Base-by-base conservation (phyloP, 441 rosid genomes). In the Melastoma candidum region DNA sequence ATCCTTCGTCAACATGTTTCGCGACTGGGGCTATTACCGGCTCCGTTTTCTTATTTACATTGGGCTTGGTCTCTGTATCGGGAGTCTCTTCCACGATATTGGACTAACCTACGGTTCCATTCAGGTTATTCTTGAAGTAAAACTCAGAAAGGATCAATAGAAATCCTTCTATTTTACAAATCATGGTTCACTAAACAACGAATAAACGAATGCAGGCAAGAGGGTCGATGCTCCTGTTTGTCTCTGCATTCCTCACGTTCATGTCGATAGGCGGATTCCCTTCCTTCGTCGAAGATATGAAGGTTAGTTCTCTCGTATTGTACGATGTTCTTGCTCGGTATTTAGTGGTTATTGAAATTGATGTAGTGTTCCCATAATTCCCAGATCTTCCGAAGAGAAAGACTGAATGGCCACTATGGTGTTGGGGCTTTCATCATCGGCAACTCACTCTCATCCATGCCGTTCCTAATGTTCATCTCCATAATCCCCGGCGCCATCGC, bases 261-360 rank as follows among this genome's bases (percentile, higher is more conserved):
- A 61, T 61, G 65, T 14, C 65, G 2, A 61, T 61, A 8, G 65
- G 65, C 22, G 65, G 65, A 55, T 61, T 61, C 14, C 65, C 65
- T 26, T 61, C 65, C 27, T 61, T 61, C 11, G 59, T 61, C 26
- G 65, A 53, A 47, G 65, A 61, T 54, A 61, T 61, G 65, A 61
- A 61, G 53, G 64, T 60, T 7, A 11, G 11, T 9, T 22, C 14
- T 25, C 7, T 12, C 10, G 9, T 13, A 17, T 10, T 29, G 10
- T 45, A 29, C 36, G 5, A 3, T 3, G 36, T 29, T 7, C 36
- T 29, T 29, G 3, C 5, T 29, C 7, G 5, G 3, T 29, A 7
- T 29, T 3, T 29, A 3, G 7, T 29, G 36, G 3, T 29, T 29
- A 3, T 29, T 29, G 36, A 29, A 29, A 29, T 29, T 29, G 36